These are phyloP conservation scores for Dactylellina cionopaga DNA, from an alignment of 2,329 filamentous ascomycete genomes.

Conservation along the genomic window DNA sequence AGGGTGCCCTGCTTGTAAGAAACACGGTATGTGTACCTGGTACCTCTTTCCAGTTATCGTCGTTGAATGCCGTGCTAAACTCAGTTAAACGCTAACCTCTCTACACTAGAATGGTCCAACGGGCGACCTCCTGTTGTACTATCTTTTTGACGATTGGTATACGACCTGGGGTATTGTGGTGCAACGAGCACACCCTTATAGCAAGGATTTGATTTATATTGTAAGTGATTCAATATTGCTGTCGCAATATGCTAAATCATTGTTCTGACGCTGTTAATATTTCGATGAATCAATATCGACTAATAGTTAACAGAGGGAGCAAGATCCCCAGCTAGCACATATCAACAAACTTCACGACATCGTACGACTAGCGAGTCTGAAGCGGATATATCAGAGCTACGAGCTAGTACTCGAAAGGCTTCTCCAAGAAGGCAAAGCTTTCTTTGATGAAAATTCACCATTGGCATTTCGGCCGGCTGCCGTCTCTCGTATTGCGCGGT, in stretches of 20 bases:
- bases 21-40: conserved; percentile 56
- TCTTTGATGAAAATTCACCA: conserved; percentile 67
- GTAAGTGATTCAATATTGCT: neutral
- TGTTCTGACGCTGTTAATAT: too few species aligned
- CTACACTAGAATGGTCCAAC: conserved; percentile 63
- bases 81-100: too few species aligned
- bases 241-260: too few species aligned
- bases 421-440: too few species aligned
- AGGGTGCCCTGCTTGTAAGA: conserved; percentile 57
- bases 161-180: conserved; percentile 71
- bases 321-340: conserved; percentile 62
- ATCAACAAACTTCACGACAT: conserved; percentile 68
- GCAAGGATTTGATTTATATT: conserved; percentile 63
- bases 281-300: neutral
- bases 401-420: conserved; percentile 71
- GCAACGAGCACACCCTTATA: conserved; percentile 67
- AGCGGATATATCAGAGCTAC: conserved; percentile 71
- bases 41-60: too few species aligned
- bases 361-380: conserved; percentile 70
- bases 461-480: conserved; percentile 60
- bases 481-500: conserved; percentile 68
- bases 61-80: too few species aligned
- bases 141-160: conserved; percentile 74
- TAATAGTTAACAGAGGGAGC: conserved; percentile 31
- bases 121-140: conserved; percentile 72